phyloP scores from a whole-genome alignment of 2,329 filamentous ascomycete genomes.

The Westerdykella sp. region DNA sequence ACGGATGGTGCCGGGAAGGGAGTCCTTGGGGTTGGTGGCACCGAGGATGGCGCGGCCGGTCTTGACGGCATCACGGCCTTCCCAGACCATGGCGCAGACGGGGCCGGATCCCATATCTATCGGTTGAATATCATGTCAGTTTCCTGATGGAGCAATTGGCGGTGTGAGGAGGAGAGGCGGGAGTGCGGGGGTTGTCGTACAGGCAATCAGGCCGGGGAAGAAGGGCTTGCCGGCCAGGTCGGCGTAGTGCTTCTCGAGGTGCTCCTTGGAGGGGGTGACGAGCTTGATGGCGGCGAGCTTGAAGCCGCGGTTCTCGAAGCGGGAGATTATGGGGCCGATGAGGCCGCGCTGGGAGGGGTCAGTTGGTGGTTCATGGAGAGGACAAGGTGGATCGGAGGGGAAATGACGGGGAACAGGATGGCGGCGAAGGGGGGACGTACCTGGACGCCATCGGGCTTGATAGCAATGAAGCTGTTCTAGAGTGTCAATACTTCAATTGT shows the following conservation, averaged over 20 bases:
- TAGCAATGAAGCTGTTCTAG: constrained; percentile 85
- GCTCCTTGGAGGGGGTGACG: constrained; percentile 76
- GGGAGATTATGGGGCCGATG: constrained; percentile 92
- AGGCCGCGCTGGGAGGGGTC: constrained; percentile 71
- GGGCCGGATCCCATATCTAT: constrained; percentile 94
- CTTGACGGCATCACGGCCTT: constrained; percentile 98
- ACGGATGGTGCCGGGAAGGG: constrained; percentile 95
- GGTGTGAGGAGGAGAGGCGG: background rate
- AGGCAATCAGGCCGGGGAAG: constrained; percentile 90
- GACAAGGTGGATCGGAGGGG: too few species aligned
- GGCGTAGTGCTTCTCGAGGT: constrained; percentile 96
- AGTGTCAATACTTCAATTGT: constrained; percentile 16
- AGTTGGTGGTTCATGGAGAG: constrained; percentile 2
- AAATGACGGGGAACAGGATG: too few species aligned
- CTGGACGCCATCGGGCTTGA: constrained; percentile 99
- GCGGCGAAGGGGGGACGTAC: constrained; percentile 46
- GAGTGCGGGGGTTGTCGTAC: constrained; percentile 49
- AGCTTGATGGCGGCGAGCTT: constrained; percentile 99
- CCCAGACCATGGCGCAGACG: constrained; percentile 99
- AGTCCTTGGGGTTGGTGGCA: constrained; percentile 97
- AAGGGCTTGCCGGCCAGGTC: constrained; percentile 93
- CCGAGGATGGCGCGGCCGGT: constrained; percentile 94
- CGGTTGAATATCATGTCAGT: constrained; percentile 12
- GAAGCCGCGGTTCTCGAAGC: constrained; percentile 98
- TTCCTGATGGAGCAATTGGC: background rate